Evolutionary conservation across 352 stramenopile genomes (phyloP), one percentile per base, ranked within the genome.

Genomic region (Phytophthora constricta): DNA sequence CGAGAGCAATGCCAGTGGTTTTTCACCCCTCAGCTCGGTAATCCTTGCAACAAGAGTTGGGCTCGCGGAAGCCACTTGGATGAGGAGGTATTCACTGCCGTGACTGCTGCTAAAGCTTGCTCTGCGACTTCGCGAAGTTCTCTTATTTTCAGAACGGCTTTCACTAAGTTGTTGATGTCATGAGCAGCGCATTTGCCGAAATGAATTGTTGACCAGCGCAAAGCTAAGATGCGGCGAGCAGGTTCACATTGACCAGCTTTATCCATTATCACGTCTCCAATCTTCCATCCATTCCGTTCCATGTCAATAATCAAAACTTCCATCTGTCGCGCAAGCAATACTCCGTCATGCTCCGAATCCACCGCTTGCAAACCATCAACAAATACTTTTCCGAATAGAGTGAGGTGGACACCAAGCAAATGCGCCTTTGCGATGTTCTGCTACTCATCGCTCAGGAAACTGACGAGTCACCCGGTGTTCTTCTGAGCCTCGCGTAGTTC

Each of bases 141-240:
- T 1, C 14, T 60, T 20, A 37, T n/a, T 17, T 17, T 28, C 7
- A 59, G 5, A 1, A 66, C 28, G 2, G 37, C 31, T 33, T 56
- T 56, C 3, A 61, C 59, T 11, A 51, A 55, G 13, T 49, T 67
- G 34, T 67, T 67, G 3, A 68, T 46, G n/a, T 61, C 60, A 14
- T 62, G 60, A 3, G 43, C 50, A 28, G 57, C 59, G 16, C 50
- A 61, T 23, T 54, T 50, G 14, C 28, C 43, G 11, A 46, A 67
- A 10, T 49, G 16, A 8, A 68, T 47, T 4, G 3, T 42, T 5
- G 31, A 42, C 28, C 42, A 62, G 5, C 60, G 43, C 4, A 62
- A 1, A 22, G 60, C 51, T 28, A 68, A 46, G 14, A 62, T 57
- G 1, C 51, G 51, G 2, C 43, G 50, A 19, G 60, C 60, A 23